These are phyloP conservation scores for Lipomyces yamadae DNA, from an alignment of 805 yeast species.

Conservation along the genomic window DNA sequence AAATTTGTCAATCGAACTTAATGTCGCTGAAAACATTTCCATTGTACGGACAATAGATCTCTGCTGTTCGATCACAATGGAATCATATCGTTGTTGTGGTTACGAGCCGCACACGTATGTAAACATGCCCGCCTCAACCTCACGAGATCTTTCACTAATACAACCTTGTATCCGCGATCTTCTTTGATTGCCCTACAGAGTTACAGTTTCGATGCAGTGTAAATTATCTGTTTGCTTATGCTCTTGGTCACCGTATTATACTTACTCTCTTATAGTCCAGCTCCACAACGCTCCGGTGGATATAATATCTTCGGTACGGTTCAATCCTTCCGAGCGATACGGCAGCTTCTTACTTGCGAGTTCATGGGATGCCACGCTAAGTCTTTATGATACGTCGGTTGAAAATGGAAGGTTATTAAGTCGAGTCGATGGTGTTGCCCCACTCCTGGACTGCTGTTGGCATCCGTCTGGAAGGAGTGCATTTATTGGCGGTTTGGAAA, in stretches of 20 bases:
- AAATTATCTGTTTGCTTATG: background rate
- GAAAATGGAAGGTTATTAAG: slow-evolving; percentile 31
- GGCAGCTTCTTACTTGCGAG: slow-evolving; percentile 51
- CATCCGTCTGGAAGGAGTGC: slow-evolving; percentile 36
- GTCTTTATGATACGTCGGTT: slow-evolving; percentile 50
- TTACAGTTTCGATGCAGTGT: slow-evolving; percentile 15
- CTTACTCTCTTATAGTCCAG: slow-evolving; percentile 16
- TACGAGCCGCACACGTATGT: slow-evolving; percentile 20
- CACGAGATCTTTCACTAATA: slow-evolving; percentile 9
- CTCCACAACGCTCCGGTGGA: slow-evolving; percentile 29
- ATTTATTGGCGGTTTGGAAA: slow-evolving; percentile 30
- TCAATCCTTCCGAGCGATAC: slow-evolving; percentile 30
- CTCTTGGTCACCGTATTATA: background rate
- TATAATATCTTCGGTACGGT: slow-evolving; percentile 27
- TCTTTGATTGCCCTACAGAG: background rate
- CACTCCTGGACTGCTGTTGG: slow-evolving; percentile 44
- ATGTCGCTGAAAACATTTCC: background rate
- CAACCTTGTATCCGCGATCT: background rate
- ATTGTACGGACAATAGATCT: too few species aligned
- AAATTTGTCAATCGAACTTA: background rate
- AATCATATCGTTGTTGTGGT: slow-evolving; percentile 9
- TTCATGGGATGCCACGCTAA: slow-evolving; percentile 62
- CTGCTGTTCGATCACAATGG: too few species aligned
- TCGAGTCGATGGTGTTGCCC: slow-evolving; percentile 43
- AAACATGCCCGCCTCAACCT: background rate